Base-by-base conservation (phyloP, 306 rosid genomes). In the Sicyos edulis region DNA sequence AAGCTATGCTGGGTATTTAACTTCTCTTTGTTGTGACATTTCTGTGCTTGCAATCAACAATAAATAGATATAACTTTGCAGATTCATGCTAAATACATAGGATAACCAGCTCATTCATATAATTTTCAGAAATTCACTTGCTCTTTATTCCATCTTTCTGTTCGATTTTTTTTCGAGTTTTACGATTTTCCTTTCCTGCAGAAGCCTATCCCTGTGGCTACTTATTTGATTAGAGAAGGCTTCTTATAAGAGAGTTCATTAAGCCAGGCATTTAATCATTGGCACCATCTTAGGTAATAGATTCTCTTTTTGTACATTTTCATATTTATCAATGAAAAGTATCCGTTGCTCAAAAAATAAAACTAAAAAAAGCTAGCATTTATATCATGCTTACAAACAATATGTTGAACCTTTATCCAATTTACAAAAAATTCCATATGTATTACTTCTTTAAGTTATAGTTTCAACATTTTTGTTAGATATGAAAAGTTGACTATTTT, bases 11-110 rank as follows among this genome's bases (percentile, higher is more conserved):
- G 24, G 16, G 40, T 58, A 57, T 10, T 58, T 3, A 58, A 58
- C 34, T 22, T 24, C 26, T 37, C 14, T 40, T 19, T 44, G 17
- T 20, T 66, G 9, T 2, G 54, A 66, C 15, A 21, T 13, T 64
- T 66, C 1, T 66, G 54, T 42, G 54, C 40, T 65, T 66, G 3
- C 72, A 66, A 21, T n/a, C 55, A 45, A 44, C 71, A 12, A 64
- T 19, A 0, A 42, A 11, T 13, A 7, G 17, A 47, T 12, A 66
- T 47, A 54, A 3, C 32, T 45, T 45, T 66, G 34, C 34, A 42
- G 40, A 45, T 66, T 20, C 54, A 45, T 44, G 10, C 4, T 8
- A 63, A 16, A 4, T 62, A 4, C 0, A 24, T 24, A 58, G 40
- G 64, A 58, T n/a, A 58, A 58, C 17, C 64, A 12, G 40, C 40